Percentiles rank a stretch among this genome's conserved stretches.
phyloP scores from a whole-genome alignment of 208 protist genomes.

The Histomonas meleagridis region DNA sequence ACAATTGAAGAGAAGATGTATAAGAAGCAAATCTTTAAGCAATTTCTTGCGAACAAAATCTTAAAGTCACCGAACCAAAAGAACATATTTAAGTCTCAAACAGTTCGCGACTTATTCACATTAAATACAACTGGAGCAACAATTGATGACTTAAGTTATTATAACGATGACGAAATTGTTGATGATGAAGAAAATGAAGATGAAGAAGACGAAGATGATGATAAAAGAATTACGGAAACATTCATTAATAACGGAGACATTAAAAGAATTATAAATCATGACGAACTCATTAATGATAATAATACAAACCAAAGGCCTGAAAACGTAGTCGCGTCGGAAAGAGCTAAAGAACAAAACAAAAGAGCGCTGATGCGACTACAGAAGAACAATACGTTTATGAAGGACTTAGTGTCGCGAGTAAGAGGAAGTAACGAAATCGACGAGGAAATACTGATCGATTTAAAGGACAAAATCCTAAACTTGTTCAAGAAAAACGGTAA shows the following conservation, averaged over 20 bases:
- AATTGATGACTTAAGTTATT: background rate
- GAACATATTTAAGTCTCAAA: conserved; percentile 70
- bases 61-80: conserved; percentile 77
- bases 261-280: background rate
- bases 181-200: background rate
- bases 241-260: background rate
- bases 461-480: background rate
- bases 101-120: conserved; percentile 71
- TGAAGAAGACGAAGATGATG: background rate
- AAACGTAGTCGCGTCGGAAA: background rate
- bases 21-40: conserved; percentile 72
- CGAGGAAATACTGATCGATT: background rate
- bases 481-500: background rate
- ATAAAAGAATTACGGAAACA: conserved; percentile 15
- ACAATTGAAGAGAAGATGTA: conserved; percentile 97
- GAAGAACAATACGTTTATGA: background rate
- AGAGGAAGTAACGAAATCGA: background rate
- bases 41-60: conserved; percentile 79
- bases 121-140: background rate
- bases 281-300: background rate
- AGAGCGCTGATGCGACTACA: background rate
- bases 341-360: background rate
- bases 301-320: background rate
- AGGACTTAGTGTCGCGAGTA: too few relatives aligned
- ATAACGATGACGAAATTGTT: background rate